Conservation (phyloP, 2,329 filamentous ascomycete genomes). For the Alternaria brassicicola region DNA sequence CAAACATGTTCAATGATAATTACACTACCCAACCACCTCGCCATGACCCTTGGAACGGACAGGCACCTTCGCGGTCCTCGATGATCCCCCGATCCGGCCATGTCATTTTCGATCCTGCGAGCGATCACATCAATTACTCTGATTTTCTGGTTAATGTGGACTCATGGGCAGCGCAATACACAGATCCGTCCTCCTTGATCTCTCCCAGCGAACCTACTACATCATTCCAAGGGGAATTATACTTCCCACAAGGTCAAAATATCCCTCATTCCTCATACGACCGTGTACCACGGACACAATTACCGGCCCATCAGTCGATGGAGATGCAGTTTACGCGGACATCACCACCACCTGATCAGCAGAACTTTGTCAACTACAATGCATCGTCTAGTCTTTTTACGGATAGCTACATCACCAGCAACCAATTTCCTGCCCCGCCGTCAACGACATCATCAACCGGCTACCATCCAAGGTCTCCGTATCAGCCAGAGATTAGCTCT, state of each 20-base stretch:
- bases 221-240: constrained; percentile 32
- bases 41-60: constrained; percentile 43
- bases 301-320: constrained; percentile 26
- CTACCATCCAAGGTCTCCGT: constrained; percentile 24
- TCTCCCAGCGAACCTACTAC: constrained; percentile 38
- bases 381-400: constrained; percentile 33
- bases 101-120: constrained; percentile 40
- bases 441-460: constrained; percentile 32
- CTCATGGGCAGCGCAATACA: constrained; percentile 35
- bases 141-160: constrained; percentile 29
- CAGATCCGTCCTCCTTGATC: constrained; percentile 33
- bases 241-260: constrained; percentile 23
- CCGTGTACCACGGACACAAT: constrained; percentile 17
- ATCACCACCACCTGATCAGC: constrained; percentile 34
- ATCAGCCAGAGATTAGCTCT: constrained; percentile 33
- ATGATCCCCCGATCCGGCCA: constrained; percentile 36
- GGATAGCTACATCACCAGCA: constrained; percentile 28
- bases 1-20: constrained; percentile 24
- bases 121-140: constrained; percentile 32
- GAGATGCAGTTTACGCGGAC: constrained; percentile 29
- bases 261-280: constrained; percentile 20
- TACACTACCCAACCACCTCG: constrained; percentile 34
- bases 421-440: constrained; percentile 26
- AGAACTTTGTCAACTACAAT: constrained; percentile 39
- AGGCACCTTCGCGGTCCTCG: constrained; percentile 36